Conservation (phyloP, 805 yeast species). For the Lipomyces starkeyi region DNA sequence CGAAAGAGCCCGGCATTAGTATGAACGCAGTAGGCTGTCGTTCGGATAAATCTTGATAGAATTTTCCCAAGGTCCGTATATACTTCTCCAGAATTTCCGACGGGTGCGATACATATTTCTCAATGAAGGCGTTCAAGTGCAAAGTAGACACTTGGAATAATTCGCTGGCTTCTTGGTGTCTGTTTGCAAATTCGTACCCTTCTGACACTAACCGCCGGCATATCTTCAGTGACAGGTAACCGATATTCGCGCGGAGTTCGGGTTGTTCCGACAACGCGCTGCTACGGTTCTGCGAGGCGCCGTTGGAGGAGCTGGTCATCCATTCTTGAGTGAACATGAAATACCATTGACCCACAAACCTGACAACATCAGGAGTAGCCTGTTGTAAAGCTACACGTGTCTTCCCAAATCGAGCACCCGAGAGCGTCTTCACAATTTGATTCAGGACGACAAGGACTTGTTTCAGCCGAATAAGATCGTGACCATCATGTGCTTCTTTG, state of each 20-base stretch:
- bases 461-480: slow-evolving; percentile 55
- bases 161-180: slow-evolving; percentile 61
- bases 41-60: slow-evolving; percentile 65
- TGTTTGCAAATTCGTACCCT: slow-evolving; percentile 74
- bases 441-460: slow-evolving; percentile 71
- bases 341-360: slow-evolving; percentile 66
- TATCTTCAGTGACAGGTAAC: slow-evolving; percentile 77
- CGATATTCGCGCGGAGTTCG: slow-evolving; percentile 62
- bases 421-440: slow-evolving; percentile 75
- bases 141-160: slow-evolving; percentile 62
- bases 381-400: slow-evolving; percentile 78
- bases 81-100: slow-evolving; percentile 64
- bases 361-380: slow-evolving; percentile 67
- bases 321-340: slow-evolving; percentile 64
- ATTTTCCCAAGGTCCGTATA: slow-evolving; percentile 74
- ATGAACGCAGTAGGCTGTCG: slow-evolving; percentile 73
- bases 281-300: neutral
- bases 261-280: neutral
- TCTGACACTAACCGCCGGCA: slow-evolving; percentile 66
- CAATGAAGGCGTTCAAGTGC: slow-evolving; percentile 64
- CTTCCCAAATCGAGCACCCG: slow-evolving; percentile 82
- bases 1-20: slow-evolving; percentile 65
- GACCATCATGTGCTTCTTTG: slow-evolving; percentile 52
- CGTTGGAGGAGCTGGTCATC: slow-evolving; percentile 43
- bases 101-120: slow-evolving; percentile 54